These are phyloP conservation scores for Cutaneotrichosporon cutaneum DNA, from an alignment of 1,284 basidiomycete species.

Conservation along the genomic window DNA sequence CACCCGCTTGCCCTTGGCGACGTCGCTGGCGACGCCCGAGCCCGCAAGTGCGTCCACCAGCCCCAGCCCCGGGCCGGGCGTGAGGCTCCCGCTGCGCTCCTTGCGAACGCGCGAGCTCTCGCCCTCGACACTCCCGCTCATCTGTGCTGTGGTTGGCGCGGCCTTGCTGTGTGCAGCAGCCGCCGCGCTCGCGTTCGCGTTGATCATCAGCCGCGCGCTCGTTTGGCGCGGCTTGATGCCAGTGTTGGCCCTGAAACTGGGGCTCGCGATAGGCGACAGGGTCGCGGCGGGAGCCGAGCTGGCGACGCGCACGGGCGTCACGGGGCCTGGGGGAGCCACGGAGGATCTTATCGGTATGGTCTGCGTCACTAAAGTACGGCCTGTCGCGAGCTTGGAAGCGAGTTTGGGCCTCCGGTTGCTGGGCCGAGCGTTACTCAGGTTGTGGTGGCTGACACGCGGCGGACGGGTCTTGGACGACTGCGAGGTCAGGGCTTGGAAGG, in stretches of 20 bases:
- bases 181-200: constrained; percentile 22
- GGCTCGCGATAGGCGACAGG: constrained; percentile 21
- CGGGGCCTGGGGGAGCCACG: constrained; percentile 17
- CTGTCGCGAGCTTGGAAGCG: constrained; percentile 17
- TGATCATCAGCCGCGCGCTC: constrained; percentile 38
- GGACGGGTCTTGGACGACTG: constrained; percentile 19
- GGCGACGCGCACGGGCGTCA: constrained; percentile 25
- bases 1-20: constrained; percentile 37
- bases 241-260: constrained; percentile 30
- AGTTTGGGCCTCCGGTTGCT: constrained; percentile 32
- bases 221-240: constrained; percentile 48
- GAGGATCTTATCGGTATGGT: constrained; percentile 47
- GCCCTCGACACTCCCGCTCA: constrained; percentile 9
- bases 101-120: constrained; percentile 25
- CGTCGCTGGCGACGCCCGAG: constrained; percentile 18
- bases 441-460: constrained; percentile 20
- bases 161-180: constrained; percentile 3
- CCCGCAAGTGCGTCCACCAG: constrained; percentile 21
- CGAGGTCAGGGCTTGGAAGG: constrained; percentile 17
- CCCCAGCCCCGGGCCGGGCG: constrained; percentile 28
- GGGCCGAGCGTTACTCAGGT: constrained; percentile 27
- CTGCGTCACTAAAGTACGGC: constrained; percentile 28
- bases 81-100: constrained; percentile 42
- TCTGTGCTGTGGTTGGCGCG: constrained; percentile 1
- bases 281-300: constrained; percentile 29